These are phyloP conservation scores for Schizochytrium sp. DNA, from an alignment of 108 stramenopile species.

Conservation along the genomic window DNA sequence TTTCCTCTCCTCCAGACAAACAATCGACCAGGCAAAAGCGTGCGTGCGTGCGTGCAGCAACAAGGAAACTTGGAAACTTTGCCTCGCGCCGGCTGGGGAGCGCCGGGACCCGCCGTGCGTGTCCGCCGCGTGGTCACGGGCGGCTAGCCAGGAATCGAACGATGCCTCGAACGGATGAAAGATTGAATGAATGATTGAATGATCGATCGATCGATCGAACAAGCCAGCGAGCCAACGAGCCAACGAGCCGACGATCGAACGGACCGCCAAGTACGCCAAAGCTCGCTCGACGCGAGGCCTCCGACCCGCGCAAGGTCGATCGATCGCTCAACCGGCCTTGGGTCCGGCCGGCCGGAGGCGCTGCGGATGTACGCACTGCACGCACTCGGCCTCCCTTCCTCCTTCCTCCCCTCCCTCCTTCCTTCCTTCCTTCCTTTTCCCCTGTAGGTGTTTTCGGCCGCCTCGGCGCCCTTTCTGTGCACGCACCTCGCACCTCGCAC, in stretches of 20 bases:
- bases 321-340: not conserved
- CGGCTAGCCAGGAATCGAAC: not conserved
- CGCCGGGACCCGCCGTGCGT: not conserved
- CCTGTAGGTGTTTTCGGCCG: not conserved
- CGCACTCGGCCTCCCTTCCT: not conserved
- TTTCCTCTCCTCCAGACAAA: too few relatives aligned
- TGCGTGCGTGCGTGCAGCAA: not conserved
- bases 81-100: not conserved
- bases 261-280: too few relatives aligned
- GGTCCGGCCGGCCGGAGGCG: not conserved
- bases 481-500: too few relatives aligned
- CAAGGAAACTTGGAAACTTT: not conserved
- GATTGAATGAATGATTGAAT: not conserved
- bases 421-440: not conserved
- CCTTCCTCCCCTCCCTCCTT: not conserved
- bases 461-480: not conserved
- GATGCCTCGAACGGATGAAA: not conserved
- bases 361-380: not conserved
- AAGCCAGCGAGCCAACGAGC: not conserved
- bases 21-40: not conserved
- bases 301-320: not conserved
- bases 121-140: not conserved
- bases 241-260: not conserved
- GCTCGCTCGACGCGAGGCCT: too few relatives aligned
- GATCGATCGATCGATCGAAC: not conserved